Percentiles rank a stretch among this genome's conserved stretches.
These are phyloP conservation scores for Amaranthus cruentus DNA, from an alignment of 148 eudicot genomes.

Conservation along the genomic window DNA sequence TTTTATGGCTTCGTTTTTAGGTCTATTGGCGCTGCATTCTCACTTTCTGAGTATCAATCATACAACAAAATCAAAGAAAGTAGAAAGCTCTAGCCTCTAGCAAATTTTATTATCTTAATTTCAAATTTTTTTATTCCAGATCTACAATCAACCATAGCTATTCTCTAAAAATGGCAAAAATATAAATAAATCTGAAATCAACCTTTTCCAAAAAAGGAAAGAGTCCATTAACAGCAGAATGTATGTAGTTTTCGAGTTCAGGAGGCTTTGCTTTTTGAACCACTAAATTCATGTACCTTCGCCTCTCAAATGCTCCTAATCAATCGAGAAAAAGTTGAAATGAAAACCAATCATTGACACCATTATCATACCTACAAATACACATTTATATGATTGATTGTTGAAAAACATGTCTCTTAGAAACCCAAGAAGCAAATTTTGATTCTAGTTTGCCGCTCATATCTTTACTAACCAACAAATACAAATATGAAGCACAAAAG, in stretches of 20 bases:
- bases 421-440: not conserved
- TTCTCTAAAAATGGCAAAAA: not conserved
- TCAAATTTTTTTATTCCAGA: not conserved
- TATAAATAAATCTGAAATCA: not conserved
- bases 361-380: not conserved
- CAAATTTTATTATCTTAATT: not conserved
- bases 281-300: slow-evolving; percentile 82
- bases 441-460: not conserved
- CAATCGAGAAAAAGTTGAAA: slow-evolving; percentile 2
- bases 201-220: slow-evolving; percentile 68
- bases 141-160: not conserved
- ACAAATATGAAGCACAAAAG: not conserved
- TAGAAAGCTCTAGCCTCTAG: not conserved
- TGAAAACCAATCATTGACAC: not conserved
- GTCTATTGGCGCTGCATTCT: no score
- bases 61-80: no score
- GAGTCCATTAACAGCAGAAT: slow-evolving; percentile 61
- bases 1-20: no score
- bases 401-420: no score
- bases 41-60: not conserved
- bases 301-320: slow-evolving; percentile 82
- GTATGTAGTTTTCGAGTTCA: slow-evolving; percentile 70
- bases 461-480: not conserved
- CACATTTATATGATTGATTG: not conserved
- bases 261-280: slow-evolving; percentile 91